Base-by-base conservation (phyloP, 1,139 yeast genomes). In the Saccharomyces hybrid region DNA sequence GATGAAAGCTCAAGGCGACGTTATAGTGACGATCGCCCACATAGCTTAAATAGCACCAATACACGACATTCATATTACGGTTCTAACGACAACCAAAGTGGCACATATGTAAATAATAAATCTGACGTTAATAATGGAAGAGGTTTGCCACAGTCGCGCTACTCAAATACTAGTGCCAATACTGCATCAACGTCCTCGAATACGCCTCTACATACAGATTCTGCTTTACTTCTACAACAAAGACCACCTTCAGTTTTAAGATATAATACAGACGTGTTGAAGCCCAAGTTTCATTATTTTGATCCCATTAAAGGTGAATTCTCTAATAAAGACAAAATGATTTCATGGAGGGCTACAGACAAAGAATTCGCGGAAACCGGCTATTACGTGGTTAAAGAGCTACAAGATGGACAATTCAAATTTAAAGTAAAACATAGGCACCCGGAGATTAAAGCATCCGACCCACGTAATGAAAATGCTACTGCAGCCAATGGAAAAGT, bases 361-460 rank as follows among this genome's bases (percentile, higher is more conserved):
- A 26, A 50, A 11, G 64, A 60, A 54, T 61, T 54, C 71, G 77
- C 69, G 72, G 71, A 63, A 71, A 72, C 80, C 60, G 93, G 87
- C 58, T 90, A 88, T 4, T 88, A 84, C 28, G 60, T 76, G 2
- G 65, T 66, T 32, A 73, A 72, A 57, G 75, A 73, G 42, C 67
- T 71, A 59, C 67, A 68, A 62, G 77, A 71, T 50, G 79, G 72
- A 68, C 60, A 72, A 70, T 57, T 75, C 74, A 51, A 77, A 73
- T 51, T 73, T 65, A 16, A 59, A 42, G 53, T 61, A 56, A 62
- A 55, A 47, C 55, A 57, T 42, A 60, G 65, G 54, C 54, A 52
- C 47, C 66, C 64, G n/a, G 57, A 53, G 8, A 59, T 62, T 26
- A 42, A 48, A 24, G 42, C 68, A 50, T 57, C 51, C 19, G 83